Evolutionary conservation across 177 flowering plant species (phyloP), one percentile per base, ranked within the genome.

Genomic region (Vitis hybrid): DNA sequence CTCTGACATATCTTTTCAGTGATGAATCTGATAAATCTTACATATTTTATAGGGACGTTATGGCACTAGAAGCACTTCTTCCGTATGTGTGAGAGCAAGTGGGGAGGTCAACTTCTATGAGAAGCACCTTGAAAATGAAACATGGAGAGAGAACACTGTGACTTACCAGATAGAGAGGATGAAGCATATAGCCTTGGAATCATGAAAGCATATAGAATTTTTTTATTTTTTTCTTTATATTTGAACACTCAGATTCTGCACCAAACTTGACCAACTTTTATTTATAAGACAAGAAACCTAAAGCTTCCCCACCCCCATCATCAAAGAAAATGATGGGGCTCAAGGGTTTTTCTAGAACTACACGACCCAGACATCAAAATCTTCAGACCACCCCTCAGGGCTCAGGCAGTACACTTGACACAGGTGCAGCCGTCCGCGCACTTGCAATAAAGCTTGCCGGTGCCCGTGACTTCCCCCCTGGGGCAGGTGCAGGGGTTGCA

Each of bases 41-140:
- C n/a, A 10, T 17, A 13, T 3, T 51, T 4, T 31, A 14, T 58
- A 89, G 91, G 94, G 91, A 63, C 81, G 80, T 15, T 88, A 86
- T 83, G 91, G 94, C 24, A 89, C 94, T 9, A 78, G 88, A 78
- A 89, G 89, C 82, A 85, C 74, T 5, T 80, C 89, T n/a, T 87
- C 76, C 1, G 22, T 89, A 67, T 59, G 68, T 12, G 74, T 82
- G 54, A 82, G 69, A 18, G 17, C 67, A 3, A 73, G 31, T 65
- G 87, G 89, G 22, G 82, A 78, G 22, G 78, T 83, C 0, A 51
- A 60, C 69, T 88, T 86, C 66, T 82, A 82, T 59, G 88, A 88
- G 72, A 83, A 66, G 31, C 59, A 79, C 67, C 71, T 86, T 1
- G 89, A 83, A 44, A 66, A 79, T 1, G 77, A 79, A 18, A 4